Conservation (phyloP, 1,284 basidiomycete genomes). For the Cryptococcus deneoformans region DNA sequence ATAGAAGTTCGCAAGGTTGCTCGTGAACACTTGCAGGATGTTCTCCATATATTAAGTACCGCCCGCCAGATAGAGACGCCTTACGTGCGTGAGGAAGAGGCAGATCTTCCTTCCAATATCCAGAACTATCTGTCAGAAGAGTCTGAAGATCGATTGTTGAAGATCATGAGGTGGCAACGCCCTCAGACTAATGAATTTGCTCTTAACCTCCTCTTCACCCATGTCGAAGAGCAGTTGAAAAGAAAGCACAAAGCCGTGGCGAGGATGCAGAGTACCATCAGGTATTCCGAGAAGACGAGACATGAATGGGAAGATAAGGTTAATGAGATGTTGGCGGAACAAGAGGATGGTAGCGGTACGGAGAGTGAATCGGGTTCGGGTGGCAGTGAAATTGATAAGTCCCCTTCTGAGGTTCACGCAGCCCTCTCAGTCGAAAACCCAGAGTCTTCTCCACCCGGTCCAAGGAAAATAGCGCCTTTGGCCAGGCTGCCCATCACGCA, state of each 20-base stretch:
- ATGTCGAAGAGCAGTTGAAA: constrained; percentile 83
- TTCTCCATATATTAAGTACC: constrained; percentile 77
- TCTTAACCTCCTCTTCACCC: constrained; percentile 73
- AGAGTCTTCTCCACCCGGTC: constrained; percentile 32
- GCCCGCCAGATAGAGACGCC: constrained; percentile 85
- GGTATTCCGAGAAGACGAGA: constrained; percentile 95
- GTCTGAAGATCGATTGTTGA: constrained; percentile 78
- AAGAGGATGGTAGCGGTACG: constrained; percentile 56
- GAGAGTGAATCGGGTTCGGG: constrained; percentile 37
- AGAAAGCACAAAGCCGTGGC: constrained; percentile 94
- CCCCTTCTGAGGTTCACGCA: constrained; percentile 2
- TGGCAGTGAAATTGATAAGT: neutral
- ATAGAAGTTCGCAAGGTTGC: constrained; percentile 78
- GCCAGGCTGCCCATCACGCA: constrained; percentile 44
- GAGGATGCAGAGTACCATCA: constrained; percentile 95
- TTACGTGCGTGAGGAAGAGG: constrained; percentile 83
- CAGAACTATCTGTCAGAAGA: constrained; percentile 82
- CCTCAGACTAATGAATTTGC: constrained; percentile 83
- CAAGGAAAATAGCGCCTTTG: constrained; percentile 40
- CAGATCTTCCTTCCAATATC: constrained; percentile 85
- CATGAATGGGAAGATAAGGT: constrained; percentile 96
- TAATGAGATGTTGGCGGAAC: constrained; percentile 60
- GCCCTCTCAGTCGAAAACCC: constrained; percentile 10
- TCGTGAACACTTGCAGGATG: constrained; percentile 69
- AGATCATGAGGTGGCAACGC: constrained; percentile 77